phyloP scores from a whole-genome alignment of 1,284 basidiomycete genomes.

The Exobasidium rhododendri region DNA sequence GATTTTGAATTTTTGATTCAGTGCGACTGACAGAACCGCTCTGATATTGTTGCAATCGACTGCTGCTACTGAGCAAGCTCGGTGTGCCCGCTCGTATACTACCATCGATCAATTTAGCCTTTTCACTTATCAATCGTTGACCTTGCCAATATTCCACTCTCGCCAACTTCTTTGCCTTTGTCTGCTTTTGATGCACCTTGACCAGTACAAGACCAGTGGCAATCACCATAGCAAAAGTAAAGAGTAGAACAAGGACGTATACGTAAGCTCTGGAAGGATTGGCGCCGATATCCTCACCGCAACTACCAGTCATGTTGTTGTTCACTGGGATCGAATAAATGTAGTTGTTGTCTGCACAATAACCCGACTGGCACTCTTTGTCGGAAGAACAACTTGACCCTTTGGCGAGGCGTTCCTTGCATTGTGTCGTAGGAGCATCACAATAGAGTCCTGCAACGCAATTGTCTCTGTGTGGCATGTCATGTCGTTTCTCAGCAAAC shows the following conservation, averaged over 20 bases:
- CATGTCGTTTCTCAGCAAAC: too few species aligned
- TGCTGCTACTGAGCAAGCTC: background rate
- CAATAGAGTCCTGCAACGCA: constrained; percentile 8
- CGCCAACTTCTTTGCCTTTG: background rate
- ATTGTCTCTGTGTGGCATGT: too few species aligned
- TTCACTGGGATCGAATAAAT: background rate
- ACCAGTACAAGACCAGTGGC: background rate
- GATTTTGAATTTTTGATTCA: background rate
- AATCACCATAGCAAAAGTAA: background rate
- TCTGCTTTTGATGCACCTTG: background rate
- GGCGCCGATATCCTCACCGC: background rate
- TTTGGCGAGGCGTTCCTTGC: background rate
- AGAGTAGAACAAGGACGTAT: constrained; percentile 4
- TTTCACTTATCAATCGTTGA: constrained; percentile 6
- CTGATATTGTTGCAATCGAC: background rate
- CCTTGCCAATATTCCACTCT: constrained; percentile 5
- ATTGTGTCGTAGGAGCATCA: background rate
- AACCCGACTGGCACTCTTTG: constrained; percentile 8
- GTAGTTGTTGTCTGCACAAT: constrained; percentile 7
- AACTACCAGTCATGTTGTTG: constrained; percentile 6
- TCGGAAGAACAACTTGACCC: background rate
- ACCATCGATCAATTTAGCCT: background rate
- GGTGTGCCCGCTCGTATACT: background rate
- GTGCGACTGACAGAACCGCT: background rate
- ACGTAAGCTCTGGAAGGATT: background rate